Conservation (phyloP, 208 protist species). For the Willaertia magna region DNA sequence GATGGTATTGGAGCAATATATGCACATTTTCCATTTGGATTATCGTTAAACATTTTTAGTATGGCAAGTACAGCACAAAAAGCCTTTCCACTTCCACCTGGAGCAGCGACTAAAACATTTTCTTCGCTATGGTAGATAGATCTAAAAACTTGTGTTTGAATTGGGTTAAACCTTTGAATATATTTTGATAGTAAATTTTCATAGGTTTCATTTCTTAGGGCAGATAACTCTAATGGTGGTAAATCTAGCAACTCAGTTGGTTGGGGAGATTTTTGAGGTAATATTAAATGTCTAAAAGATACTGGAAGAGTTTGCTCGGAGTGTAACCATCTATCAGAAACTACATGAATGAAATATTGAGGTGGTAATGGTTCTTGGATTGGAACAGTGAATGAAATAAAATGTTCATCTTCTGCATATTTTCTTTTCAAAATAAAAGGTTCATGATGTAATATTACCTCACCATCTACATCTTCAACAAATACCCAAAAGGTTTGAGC, state of each 20-base stretch:
- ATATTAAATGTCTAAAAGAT: slow-evolving; percentile 68
- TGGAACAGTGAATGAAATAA: slow-evolving; percentile 83
- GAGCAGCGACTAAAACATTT: slow-evolving; percentile 86
- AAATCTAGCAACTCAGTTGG: slow-evolving; percentile 76
- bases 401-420: slow-evolving; percentile 47
- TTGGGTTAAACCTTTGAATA: slow-evolving; percentile 56
- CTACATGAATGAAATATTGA: slow-evolving; percentile 79
- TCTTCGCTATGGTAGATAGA: slow-evolving; percentile 73
- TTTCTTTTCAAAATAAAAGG: slow-evolving; percentile 69
- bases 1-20: slow-evolving; percentile 63
- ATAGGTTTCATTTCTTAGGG: slow-evolving; percentile 31
- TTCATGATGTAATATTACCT: slow-evolving; percentile 88
- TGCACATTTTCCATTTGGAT: slow-evolving; percentile 27
- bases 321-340: slow-evolving; percentile 73
- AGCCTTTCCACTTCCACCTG: slow-evolving; percentile 88
- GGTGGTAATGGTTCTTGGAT: slow-evolving; percentile 85
- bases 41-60: slow-evolving; percentile 37
- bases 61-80: slow-evolving; percentile 71
- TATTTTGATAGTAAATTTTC: not conserved
- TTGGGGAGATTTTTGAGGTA: slow-evolving; percentile 61
- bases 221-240: slow-evolving; percentile 44
- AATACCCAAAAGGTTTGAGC: slow-evolving; percentile 82
- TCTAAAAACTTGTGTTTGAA: slow-evolving; percentile 63
- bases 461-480: slow-evolving; percentile 84
- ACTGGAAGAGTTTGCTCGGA: slow-evolving; percentile 51